phyloP scores from a whole-genome alignment of 106 monocot genomes.

The Gastrodia elata region DNA sequence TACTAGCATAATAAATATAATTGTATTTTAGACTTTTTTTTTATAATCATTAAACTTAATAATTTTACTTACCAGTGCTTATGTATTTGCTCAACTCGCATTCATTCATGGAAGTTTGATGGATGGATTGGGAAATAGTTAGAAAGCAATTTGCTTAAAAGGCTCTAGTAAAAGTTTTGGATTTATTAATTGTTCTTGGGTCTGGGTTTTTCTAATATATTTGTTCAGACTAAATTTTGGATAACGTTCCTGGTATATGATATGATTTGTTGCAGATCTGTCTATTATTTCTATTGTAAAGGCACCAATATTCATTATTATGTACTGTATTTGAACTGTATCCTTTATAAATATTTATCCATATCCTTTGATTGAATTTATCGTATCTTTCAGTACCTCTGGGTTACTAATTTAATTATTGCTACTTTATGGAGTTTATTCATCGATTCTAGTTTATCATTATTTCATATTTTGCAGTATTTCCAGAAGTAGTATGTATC shows the following conservation, averaged over 20 bases:
- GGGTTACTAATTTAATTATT: not conserved
- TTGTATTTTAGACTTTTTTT: no score
- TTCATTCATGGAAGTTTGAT: not conserved
- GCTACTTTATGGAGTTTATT: not conserved
- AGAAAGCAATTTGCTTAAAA: not conserved
- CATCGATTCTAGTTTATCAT: not conserved
- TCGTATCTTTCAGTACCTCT: not conserved
- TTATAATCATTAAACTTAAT: not conserved
- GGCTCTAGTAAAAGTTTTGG: not conserved
- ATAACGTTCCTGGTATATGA: not conserved
- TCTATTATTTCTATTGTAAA: not conserved
- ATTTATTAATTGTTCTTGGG: not conserved
- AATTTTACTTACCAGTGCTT: not conserved
- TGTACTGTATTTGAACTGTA: not conserved
- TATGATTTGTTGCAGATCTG: not conserved
- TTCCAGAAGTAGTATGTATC: conserved; percentile 75
- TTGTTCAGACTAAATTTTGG: not conserved
- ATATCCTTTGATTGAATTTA: no score
- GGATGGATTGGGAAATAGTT: not conserved
- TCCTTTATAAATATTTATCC: no score
- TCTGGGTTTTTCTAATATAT: not conserved
- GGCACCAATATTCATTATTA: not conserved
- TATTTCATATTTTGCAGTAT: conserved; percentile 44
- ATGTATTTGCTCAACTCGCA: not conserved
- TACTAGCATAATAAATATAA: no score